Evolutionary conservation across 1,139 yeast species (phyloP), one percentile per base, ranked within the genome.

Genomic region (Diutina ranongensis): DNA sequence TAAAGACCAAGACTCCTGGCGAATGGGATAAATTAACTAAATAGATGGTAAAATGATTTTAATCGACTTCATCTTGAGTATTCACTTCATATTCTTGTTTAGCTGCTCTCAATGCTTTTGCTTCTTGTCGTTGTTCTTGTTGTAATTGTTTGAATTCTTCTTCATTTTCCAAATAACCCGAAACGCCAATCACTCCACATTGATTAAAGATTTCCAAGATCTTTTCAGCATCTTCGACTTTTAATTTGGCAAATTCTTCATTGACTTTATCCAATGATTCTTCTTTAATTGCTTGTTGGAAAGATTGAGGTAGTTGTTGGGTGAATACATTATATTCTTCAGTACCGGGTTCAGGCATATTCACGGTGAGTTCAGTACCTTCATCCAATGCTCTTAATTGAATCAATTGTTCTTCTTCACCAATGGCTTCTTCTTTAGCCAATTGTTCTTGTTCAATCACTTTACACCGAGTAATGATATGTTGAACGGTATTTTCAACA

Each of bases 381-480:
- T 94, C 95, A 62, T 92, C 97, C 46, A 89, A 75, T 0, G 96
- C 80, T 56, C 86, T 84, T 56, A 92, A 69, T 63, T 92, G 97
- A 53, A 92, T 88, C 52, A 80, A 77, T 46, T 84, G 94, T 52
- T 80, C 92, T 22, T 77, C 86, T 45, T 75, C 85, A 31, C 60
- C 65, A 25, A 25, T 25, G 18, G 16, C 50, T 28, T 58, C 65
- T 16, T 64, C 72, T 35, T 59, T 60, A 49, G 65, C 70, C 16
- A 49, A 52, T 20, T 54, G 56, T 51, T 74, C 79, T 48, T 67
- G 59, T 46, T 67, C 62, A 47, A 94, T 72, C 3, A 87, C 64
- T 56, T 79, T 74, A 60, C 95, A 88, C 58, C 98, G 76, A 20
- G 62, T 63, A 49, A 73, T 73, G 52, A 94, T 85, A 61, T 94